Base-by-base conservation (phyloP, 164 flowering plant genomes). In the Macadamia tetraphylla region DNA sequence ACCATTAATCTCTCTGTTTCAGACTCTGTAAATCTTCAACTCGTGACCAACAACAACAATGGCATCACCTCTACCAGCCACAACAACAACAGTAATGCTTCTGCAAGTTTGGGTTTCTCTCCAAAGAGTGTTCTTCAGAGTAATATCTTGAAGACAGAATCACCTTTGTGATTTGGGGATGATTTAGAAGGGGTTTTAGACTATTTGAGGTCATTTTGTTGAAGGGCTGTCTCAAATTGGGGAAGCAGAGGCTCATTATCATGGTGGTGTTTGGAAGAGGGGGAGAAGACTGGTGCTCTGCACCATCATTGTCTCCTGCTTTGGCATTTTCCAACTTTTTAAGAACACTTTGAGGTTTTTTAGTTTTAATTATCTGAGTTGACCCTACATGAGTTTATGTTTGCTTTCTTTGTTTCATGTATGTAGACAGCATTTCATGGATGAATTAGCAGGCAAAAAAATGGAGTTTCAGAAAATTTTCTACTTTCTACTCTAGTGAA, bases 51-150 rank as follows among this genome's bases (percentile, higher is more conserved):
- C 67, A 73, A 72, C 75, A 71, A 76, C 70, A 64, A 64, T 58
- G 75, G 77, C 31, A 77, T 71, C 62, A 66, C 76, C 18, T 79
- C 81, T 9, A 68, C 72, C n/a, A 43, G 7, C 64, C 35, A n/a
- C 49, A 17, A 40, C 23, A 15, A 6, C 12, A 44, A 82, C 29
- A 11, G 29, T 9, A 60, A 43, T 31, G 11, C 11, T 12, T 57
- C 76, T 14, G 56, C 55, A 13, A 74, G 74, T 51, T 7, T 73
- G 51, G 69, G 62, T 60, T 70, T 75, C 63, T 75, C 76, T 10
- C 78, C 79, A 8, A 70, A 70, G 60, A 79, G 79, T 55, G 81
- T 79, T 70, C 76, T 78, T 66, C 76, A 67, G 70, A 76, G 78
- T 78, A 69, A 29, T n/a, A 43, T n/a, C 13, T 8, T 30, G 13